These are phyloP conservation scores for Nicotiana tomentosiformis DNA, from an alignment of 257 asterid species.

Conservation along the genomic window DNA sequence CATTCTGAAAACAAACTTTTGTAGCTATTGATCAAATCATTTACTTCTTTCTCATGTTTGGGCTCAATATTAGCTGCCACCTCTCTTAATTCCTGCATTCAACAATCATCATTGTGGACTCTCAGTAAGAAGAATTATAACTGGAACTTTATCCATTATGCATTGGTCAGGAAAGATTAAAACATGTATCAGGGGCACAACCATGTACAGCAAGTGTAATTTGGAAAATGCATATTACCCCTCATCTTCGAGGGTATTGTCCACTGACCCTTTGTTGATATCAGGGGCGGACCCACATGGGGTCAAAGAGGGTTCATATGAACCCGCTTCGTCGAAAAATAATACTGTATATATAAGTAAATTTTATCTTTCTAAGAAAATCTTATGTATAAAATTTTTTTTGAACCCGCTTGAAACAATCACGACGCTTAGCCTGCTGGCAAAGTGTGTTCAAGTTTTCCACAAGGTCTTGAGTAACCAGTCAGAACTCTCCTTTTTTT, in stretches of 20 bases:
- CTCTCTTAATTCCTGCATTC: constrained; percentile 64
- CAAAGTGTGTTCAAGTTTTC: too few species aligned
- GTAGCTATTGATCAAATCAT: constrained; percentile 43
- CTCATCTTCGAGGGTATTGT: not conserved
- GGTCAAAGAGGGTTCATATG: too few species aligned
- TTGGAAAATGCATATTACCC: not conserved
- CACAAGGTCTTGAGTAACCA: too few species aligned
- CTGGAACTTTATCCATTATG: too few species aligned
- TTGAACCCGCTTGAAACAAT: too few species aligned
- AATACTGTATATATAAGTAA: not conserved
- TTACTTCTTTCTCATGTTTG: constrained; percentile 76
- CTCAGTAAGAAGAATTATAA: too few species aligned
- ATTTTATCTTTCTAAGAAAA: not conserved
- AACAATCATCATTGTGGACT: not conserved
- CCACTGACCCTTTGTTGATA: not conserved
- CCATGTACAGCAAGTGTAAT: not conserved
- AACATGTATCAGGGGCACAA: not conserved
- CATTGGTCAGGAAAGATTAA: not conserved
- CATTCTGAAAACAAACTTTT: constrained; percentile 55
- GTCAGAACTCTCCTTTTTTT: too few species aligned
- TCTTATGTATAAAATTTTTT: too few species aligned
- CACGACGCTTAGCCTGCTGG: too few species aligned
- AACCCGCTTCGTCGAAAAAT: too few species aligned
- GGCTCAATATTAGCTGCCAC: constrained; percentile 61
- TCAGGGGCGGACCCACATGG: too few species aligned